Conservation (phyloP, 306 rosid species). For the Hippophae gyantsensis region DNA sequence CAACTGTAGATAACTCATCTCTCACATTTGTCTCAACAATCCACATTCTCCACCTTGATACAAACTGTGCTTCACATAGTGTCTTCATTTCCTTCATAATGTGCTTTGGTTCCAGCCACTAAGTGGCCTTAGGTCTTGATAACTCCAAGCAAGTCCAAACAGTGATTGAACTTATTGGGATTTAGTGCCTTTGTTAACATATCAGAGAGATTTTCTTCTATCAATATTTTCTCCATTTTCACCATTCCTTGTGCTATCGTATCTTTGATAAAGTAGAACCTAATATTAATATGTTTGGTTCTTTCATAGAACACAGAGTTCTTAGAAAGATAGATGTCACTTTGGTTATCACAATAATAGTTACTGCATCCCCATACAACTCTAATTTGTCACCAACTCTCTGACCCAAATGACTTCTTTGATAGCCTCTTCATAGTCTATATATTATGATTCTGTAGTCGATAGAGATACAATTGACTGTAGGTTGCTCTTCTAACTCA, state of each 20-base stretch:
- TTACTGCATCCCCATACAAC: neutral
- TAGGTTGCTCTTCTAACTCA: neutral
- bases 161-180: neutral
- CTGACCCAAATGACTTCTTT: neutral
- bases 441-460: neutral
- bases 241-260: neutral
- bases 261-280: neutral
- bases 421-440: neutral
- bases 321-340: neutral
- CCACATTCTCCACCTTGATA: no score
- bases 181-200: neutral
- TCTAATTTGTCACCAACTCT: neutral
- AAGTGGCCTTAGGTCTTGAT: no score
- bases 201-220: neutral
- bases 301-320: neutral
- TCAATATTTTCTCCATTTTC: neutral
- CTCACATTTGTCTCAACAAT: no score
- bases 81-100: no score
- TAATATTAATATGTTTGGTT: neutral
- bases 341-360: neutral
- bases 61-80: no score
- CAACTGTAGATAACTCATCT: no score
- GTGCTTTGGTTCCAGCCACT: no score
- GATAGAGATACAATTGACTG: neutral
- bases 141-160: no score